These are phyloP conservation scores for Beauveria caledonica DNA, from an alignment of 2,329 filamentous ascomycete species.

Conservation along the genomic window DNA sequence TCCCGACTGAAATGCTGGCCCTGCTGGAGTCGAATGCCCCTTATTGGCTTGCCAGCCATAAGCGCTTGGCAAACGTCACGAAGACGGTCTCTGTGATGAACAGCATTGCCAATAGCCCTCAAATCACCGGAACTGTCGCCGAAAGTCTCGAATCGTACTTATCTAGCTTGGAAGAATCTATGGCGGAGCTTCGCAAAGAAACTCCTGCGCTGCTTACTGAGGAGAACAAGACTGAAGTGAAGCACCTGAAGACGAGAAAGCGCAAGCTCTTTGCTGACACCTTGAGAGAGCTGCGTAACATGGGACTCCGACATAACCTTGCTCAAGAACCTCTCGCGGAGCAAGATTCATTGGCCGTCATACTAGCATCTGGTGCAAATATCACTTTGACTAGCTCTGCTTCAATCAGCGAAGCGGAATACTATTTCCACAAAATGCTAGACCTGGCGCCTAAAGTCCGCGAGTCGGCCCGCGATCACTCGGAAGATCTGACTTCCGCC, in stretches of 20 bases:
- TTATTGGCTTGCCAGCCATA: constrained; percentile 38
- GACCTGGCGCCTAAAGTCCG: constrained; percentile 64
- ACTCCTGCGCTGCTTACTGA: constrained; percentile 76
- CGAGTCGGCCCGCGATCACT: constrained; percentile 61
- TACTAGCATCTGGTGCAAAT: constrained; percentile 54
- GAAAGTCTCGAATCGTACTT: constrained; percentile 59
- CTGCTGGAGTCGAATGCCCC: constrained; percentile 19
- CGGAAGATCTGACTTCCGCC: constrained; percentile 73
- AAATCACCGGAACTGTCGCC: constrained; percentile 46
- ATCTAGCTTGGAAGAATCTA: constrained; percentile 57
- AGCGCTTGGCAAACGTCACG: constrained; percentile 61
- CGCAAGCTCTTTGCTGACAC: constrained; percentile 85
- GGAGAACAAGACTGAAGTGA: constrained; percentile 75
- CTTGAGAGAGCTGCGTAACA: constrained; percentile 70
- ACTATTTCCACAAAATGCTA: constrained; percentile 71
- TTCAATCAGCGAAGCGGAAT: constrained; percentile 41
- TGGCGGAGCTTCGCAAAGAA: constrained; percentile 68
- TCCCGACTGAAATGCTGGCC: neutral
- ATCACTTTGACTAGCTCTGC: constrained; percentile 23
- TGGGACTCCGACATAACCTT: constrained; percentile 84
- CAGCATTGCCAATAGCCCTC: constrained; percentile 46
- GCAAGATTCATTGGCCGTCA: constrained; percentile 61
- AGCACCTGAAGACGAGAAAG: constrained; percentile 87
- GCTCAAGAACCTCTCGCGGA: constrained; percentile 62
- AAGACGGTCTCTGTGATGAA: constrained; percentile 69